phyloP scores from a whole-genome alignment of 257 asterid genomes.

The Mitragyna speciosa region DNA sequence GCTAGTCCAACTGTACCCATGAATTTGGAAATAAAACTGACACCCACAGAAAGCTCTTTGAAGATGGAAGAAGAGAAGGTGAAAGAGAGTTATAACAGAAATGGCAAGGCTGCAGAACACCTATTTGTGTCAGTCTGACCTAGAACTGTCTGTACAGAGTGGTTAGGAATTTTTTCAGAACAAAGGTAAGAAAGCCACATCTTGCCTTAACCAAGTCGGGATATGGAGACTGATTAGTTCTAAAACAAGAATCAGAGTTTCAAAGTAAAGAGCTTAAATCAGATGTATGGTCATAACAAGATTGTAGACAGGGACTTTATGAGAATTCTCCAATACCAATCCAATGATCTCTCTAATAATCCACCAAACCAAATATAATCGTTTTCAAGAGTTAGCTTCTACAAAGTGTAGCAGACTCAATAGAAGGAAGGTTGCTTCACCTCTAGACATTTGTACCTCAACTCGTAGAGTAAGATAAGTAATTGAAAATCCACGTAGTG shows the following conservation, averaged over 20 bases:
- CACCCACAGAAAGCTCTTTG: not conserved
- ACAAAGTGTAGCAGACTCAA: too few species aligned
- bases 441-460: too few species aligned
- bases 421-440: too few species aligned
- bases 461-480: too few species aligned
- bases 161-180: not conserved
- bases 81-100: not conserved
- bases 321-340: not conserved
- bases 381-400: too few species aligned
- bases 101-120: not conserved
- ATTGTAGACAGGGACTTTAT: too few species aligned
- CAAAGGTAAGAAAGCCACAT: not conserved
- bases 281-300: too few species aligned
- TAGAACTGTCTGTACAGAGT: not conserved
- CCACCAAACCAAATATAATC: not conserved
- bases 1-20: not conserved
- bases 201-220: too few species aligned
- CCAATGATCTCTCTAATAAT: not conserved
- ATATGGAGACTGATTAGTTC: too few species aligned
- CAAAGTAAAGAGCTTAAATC: too few species aligned
- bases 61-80: not conserved
- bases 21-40: not conserved
- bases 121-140: not conserved
- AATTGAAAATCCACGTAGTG: too few species aligned
- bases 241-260: too few species aligned